phyloP scores from a whole-genome alignment of 2,329 filamentous ascomycete genomes.

The Hysterium pulicare region DNA sequence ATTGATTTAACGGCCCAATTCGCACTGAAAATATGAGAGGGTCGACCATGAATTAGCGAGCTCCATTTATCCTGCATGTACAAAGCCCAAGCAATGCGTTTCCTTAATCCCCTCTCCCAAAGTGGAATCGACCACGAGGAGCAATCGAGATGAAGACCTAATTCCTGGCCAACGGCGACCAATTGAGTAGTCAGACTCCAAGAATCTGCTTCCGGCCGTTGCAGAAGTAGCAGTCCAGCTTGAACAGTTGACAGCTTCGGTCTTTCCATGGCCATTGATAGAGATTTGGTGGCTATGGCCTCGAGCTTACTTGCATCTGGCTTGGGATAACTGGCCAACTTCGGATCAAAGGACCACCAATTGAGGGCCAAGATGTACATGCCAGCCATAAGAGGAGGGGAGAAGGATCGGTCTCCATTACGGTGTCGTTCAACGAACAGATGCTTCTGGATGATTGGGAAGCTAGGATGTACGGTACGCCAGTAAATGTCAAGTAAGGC shows the following conservation, averaged over 20 bases:
- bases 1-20: constrained; percentile 76
- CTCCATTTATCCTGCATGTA: constrained; percentile 97
- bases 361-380: constrained; percentile 84
- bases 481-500: constrained; percentile 79
- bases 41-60: constrained; percentile 77
- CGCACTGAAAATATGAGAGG: constrained; percentile 67
- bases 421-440: constrained; percentile 78
- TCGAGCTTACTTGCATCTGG: constrained; percentile 75
- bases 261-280: constrained; percentile 73
- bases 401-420: constrained; percentile 68
- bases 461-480: constrained; percentile 72
- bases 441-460: constrained; percentile 77
- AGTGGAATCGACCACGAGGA: constrained; percentile 79
- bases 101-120: constrained; percentile 83
- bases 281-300: constrained; percentile 66
- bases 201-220: constrained; percentile 72
- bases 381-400: constrained; percentile 71
- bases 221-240: constrained; percentile 70
- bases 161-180: constrained; percentile 80
- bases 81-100: constrained; percentile 82
- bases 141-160: constrained; percentile 87
- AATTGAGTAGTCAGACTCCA: constrained; percentile 85
- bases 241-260: constrained; percentile 81
- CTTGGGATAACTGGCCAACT: constrained; percentile 60
- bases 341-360: constrained; percentile 76